phyloP scores from a whole-genome alignment of 2,329 filamentous ascomycete species.

The Cladosporium oxysporum region DNA sequence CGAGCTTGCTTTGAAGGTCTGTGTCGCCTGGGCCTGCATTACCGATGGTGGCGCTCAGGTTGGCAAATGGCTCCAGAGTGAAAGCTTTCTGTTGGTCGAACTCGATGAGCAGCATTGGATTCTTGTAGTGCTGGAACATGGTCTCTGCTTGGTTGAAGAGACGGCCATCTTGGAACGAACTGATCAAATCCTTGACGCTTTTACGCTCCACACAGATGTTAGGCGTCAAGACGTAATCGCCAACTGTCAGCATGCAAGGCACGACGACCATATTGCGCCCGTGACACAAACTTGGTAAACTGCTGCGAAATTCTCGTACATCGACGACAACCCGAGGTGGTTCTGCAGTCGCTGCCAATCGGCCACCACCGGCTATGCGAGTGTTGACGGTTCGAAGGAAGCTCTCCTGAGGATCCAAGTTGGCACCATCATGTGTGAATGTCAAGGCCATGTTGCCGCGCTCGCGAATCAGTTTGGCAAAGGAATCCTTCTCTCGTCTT shows the following conservation, averaged over 20 bases:
- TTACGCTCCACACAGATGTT: constrained; percentile 94
- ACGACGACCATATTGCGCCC: constrained; percentile 85
- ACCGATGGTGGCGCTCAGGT: constrained; percentile 61
- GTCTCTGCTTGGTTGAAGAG: constrained; percentile 89
- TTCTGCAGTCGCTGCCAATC: constrained; percentile 77
- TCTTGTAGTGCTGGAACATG: constrained; percentile 92
- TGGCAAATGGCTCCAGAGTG: constrained; percentile 68
- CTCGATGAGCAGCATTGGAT: constrained; percentile 89
- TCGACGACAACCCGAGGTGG: constrained; percentile 92
- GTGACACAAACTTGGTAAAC: constrained; percentile 85
- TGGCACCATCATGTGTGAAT: constrained; percentile 69
- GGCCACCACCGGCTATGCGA: constrained; percentile 88
- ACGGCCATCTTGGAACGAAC: constrained; percentile 86
- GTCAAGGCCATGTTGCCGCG: constrained; percentile 88
- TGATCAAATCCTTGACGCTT: constrained; percentile 85
- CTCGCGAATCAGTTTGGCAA: constrained; percentile 92
- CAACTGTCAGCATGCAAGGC: constrained; percentile 93
- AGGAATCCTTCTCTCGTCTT: constrained; percentile 93
- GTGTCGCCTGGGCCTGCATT: constrained; percentile 62
- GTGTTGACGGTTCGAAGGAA: constrained; percentile 97
- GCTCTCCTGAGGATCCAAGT: constrained; percentile 81
- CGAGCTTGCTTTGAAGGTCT: constrained; percentile 88
- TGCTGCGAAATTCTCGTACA: constrained; percentile 92
- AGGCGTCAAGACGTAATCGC: constrained; percentile 91
- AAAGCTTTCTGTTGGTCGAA: constrained; percentile 98